These are phyloP conservation scores for Backusella liffmaniae DNA, from an alignment of 192 early-diverging fungal species.

Conservation along the genomic window DNA sequence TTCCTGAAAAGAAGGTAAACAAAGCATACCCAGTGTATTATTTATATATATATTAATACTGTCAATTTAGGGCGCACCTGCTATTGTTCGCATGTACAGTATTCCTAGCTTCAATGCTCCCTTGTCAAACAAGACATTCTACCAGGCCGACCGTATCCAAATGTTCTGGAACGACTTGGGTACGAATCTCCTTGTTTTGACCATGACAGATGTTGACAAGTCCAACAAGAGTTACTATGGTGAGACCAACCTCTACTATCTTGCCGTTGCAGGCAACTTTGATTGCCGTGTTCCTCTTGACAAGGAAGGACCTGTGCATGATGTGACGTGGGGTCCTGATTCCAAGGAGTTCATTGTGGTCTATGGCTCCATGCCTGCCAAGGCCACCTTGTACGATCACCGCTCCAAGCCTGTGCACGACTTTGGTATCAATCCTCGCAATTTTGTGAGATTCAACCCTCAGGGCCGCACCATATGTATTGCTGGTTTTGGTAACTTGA, in stretches of 20 bases:
- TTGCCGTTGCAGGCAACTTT: constrained; percentile 89
- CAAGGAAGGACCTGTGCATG: constrained; percentile 91
- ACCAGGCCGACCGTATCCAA: constrained; percentile 88
- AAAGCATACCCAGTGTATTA: too few species aligned
- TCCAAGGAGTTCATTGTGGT: constrained; percentile 98
- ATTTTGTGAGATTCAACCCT: constrained; percentile 86
- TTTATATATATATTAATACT: too few species aligned
- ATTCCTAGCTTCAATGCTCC: constrained; percentile 71
- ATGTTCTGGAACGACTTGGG: constrained; percentile 93
- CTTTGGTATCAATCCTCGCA: constrained; percentile 86
- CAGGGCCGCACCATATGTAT: constrained; percentile 87
- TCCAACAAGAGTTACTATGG: constrained; percentile 97
- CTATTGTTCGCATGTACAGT: constrained; percentile 83
- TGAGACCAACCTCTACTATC: constrained; percentile 90
- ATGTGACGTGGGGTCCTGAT: constrained; percentile 92
- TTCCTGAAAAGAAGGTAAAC: constrained; percentile 72
- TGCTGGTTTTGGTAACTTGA: constrained; percentile 96
- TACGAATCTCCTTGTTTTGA: constrained; percentile 85
- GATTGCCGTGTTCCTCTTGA: constrained; percentile 85
- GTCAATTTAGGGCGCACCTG: constrained; percentile 61
- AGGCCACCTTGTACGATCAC: constrained; percentile 92
- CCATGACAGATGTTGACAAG: constrained; percentile 94
- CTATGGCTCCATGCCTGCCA: constrained; percentile 93
- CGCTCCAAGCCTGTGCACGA: constrained; percentile 79
- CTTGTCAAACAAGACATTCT: constrained; percentile 90